Evolutionary conservation across 164 flowering plant genomes (phyloP).

Genomic region (Aristolochia contorta): DNA sequence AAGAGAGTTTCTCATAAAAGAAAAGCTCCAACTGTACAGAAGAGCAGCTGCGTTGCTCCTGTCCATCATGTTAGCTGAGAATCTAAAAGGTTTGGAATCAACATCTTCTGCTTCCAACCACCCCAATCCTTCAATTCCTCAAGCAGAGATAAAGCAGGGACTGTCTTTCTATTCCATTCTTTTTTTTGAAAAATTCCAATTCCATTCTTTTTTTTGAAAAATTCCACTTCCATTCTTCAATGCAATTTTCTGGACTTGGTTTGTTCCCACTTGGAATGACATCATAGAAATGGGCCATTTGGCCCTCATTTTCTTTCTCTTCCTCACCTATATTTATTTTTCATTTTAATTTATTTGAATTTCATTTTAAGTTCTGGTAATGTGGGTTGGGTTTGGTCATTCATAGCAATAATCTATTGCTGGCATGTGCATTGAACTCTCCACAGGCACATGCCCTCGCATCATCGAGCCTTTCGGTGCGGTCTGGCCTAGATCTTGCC

Average conservation of each 20-base stretch:
- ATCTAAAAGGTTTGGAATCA: slow-evolving; percentile 5
- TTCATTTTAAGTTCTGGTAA: background rate
- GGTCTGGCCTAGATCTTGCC: no score
- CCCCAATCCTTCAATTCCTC: background rate
- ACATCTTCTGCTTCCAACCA: background rate
- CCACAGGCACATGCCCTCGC: slow-evolving; percentile 5
- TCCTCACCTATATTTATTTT: background rate
- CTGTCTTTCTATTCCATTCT: background rate
- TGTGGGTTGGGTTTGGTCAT: background rate
- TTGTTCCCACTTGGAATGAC: slow-evolving; percentile 5
- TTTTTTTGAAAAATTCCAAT: no score
- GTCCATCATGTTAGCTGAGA: slow-evolving; percentile 7
- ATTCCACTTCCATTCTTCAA: background rate
- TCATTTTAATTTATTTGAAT: background rate
- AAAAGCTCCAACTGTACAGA: background rate
- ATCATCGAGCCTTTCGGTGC: no score
- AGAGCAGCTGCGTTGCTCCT: slow-evolving; percentile 5
- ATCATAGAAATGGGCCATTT: slow-evolving; percentile 3
- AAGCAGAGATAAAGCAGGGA: background rate
- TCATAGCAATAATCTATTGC: slow-evolving; percentile 2
- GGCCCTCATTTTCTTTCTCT: slow-evolving; percentile 2
- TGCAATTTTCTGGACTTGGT: background rate
- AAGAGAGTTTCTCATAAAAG: background rate
- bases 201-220: no score
- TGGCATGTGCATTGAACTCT: slow-evolving; percentile 13